Evolutionary conservation across 768 basidiomycete species (phyloP), one percentile per base, ranked within the genome.

Genomic region (Mrakia frigida): DNA sequence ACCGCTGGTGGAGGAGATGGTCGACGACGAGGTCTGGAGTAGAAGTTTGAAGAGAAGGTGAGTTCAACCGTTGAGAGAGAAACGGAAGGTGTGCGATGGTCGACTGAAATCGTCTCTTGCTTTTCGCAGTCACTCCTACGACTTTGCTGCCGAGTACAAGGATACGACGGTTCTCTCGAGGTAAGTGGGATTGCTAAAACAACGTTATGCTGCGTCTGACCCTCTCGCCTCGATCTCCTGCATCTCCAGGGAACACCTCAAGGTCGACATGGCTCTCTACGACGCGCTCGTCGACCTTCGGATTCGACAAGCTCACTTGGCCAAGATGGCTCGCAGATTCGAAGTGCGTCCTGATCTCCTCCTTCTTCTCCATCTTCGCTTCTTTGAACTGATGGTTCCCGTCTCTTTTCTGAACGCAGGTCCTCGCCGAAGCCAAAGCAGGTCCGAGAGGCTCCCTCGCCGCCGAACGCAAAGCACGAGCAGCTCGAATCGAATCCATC

Each of bases 121-220:
- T 14, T 23, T 23, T 43, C 65, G 18, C 35, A 68, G 65, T 39
- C 39, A 39, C 39, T 21, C 65, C 21, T 68, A 68, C 65, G 65
- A 68, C 37, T 68, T 68, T n/a, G 65, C 65, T 23, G 65, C 65
- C 23, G 65, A 68, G 37, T 68, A 68, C 65, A 68, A 68, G 65
- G 35, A 68, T 39, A 39, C 37, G 39, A n/a, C 37, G 2, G 65
- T 68, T 21, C 35, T 68, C 10, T 25, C 65, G 23, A 37, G 37
- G 65, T 68, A 18, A 43, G 65, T 41, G 6, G 11, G 5, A 2
- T 16, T 37, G 2, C 35, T 37, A 3, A 14, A 37, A n/a, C n/a
- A n/a, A n/a, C n/a, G n/a, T n/a, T n/a, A n/a, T n/a, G n/a, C n/a
- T n/a, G n/a, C n/a, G n/a, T n/a, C n/a, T n/a, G n/a, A n/a, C n/a